Evolutionary conservation across 2,329 filamentous ascomycete species (phyloP).

Genomic region (Ascomycota sp.): DNA sequence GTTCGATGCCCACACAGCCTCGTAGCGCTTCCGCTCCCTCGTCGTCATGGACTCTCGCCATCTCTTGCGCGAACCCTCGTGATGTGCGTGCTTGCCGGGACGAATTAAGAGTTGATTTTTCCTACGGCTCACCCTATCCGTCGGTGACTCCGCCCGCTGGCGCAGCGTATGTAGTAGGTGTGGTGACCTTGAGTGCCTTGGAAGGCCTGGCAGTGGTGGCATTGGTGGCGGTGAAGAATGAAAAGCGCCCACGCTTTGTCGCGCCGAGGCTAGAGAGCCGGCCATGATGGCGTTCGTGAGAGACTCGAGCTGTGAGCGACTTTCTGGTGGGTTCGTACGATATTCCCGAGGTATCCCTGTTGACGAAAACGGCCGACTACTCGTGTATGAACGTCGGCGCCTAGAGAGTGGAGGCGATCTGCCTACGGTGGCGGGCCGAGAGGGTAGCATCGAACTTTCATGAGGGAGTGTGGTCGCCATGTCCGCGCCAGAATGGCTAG

Average conservation of each 20-base stretch:
- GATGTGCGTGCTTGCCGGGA: conserved; percentile 41
- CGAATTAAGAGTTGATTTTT: no score
- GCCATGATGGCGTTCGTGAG: conserved; percentile 56
- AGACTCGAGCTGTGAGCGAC: conserved; percentile 33
- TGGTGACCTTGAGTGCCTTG: conserved; percentile 21
- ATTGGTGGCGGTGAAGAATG: conserved; percentile 2
- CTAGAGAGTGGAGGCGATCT: no score
- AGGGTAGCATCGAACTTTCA: no score
- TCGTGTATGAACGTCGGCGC: no score
- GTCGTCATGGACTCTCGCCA: conserved; percentile 57
- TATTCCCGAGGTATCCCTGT: neutral
- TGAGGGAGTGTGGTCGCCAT: no score
- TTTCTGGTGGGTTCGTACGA: conserved; percentile 9
- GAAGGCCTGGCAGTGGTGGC: conserved; percentile 13
- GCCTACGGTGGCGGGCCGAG: no score
- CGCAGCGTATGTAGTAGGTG: conserved; percentile 45
- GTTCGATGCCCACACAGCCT: conserved; percentile 69
- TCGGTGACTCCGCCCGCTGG: conserved; percentile 12
- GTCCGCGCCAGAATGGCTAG: no score
- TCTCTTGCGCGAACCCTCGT: conserved; percentile 50
- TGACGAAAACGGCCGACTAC: no score
- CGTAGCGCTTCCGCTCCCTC: conserved; percentile 56
- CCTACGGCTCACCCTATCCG: no score
- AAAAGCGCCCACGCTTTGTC: conserved; percentile 16
- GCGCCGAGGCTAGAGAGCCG: conserved; percentile 42